A percentile compares a stretch with the other conserved stretches of the same genome.
These are phyloP conservation scores for Chrysosporium queenslandicum DNA, from an alignment of 2,329 filamentous ascomycete species.

Conservation along the genomic window DNA sequence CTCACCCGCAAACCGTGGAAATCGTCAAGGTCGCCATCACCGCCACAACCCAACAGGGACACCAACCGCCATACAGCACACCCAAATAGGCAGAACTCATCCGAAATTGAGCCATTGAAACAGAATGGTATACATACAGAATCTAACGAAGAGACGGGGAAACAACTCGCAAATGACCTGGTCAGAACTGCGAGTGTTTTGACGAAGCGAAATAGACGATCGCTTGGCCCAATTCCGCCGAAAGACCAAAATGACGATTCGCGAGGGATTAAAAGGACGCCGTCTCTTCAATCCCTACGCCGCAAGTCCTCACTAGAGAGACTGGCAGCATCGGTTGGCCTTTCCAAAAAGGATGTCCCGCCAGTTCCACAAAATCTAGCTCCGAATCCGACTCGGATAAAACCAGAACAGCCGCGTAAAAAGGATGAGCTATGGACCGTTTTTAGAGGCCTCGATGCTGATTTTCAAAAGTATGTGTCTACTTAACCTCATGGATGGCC, in stretches of 20 bases:
- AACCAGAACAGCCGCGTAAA: conserved; percentile 40
- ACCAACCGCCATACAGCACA: neutral
- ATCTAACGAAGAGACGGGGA: conserved; percentile 3
- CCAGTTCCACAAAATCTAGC: conserved; percentile 39
- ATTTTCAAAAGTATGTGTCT: conserved; percentile 56
- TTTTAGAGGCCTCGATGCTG: conserved; percentile 58
- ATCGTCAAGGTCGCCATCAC: conserved; percentile 40
- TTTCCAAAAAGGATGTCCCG: conserved; percentile 40
- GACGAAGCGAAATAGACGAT: conserved; percentile 32
- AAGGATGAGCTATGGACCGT: conserved; percentile 61
- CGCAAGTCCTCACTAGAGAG: conserved; percentile 40
- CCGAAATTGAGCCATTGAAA: neutral
- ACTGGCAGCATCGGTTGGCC: conserved; percentile 33
- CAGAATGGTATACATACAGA: conserved; percentile 13
- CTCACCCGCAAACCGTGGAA: conserved; percentile 45
- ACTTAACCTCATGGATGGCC: no score
- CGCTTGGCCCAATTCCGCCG: conserved; percentile 32
- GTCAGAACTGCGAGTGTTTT: conserved; percentile 13
- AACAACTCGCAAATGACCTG: neutral
- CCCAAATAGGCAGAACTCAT: neutral
- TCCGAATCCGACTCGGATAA: conserved; percentile 17
- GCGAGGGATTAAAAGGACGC: conserved; percentile 29
- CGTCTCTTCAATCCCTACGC: conserved; percentile 34
- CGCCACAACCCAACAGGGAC: conserved; percentile 20
- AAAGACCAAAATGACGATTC: conserved; percentile 28